A percentile compares a stretch with the other conserved stretches of the same genome.
Evolutionary conservation across 2,329 filamentous ascomycete species (phyloP).

Genomic region (Bipolaris cookei): DNA sequence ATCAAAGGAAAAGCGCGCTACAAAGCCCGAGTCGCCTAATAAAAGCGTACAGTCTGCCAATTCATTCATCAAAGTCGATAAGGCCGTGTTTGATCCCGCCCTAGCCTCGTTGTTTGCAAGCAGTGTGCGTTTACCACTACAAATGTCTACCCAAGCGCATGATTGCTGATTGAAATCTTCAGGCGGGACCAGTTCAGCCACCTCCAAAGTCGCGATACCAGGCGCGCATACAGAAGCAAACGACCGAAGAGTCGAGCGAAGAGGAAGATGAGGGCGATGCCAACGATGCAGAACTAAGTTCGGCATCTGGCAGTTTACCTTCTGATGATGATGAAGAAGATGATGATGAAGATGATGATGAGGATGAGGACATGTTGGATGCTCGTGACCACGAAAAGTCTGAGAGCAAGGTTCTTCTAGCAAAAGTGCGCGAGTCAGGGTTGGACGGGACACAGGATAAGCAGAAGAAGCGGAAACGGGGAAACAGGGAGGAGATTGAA

Average conservation of each 20-base stretch:
- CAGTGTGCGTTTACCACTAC: conserved; percentile 40
- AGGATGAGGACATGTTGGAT: conserved; percentile 41
- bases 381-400: conserved; percentile 30
- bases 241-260: conserved; percentile 46
- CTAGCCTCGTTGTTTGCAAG: conserved; percentile 57
- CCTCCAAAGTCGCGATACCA: conserved; percentile 52
- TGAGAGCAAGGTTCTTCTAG: conserved; percentile 33
- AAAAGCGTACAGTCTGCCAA: conserved; percentile 22
- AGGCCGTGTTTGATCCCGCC: conserved; percentile 51
- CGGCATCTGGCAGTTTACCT: conserved; percentile 16
- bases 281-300: conserved; percentile 30
- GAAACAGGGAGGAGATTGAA: conserved; percentile 70
- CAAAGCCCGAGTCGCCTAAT: conserved; percentile 19
- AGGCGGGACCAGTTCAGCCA: conserved; percentile 48
- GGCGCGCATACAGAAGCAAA: conserved; percentile 28
- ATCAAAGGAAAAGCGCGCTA: conserved; percentile 36
- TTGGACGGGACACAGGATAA: conserved; percentile 39
- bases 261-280: conserved; percentile 61
- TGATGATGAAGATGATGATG: conserved; percentile 34
- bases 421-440: conserved; percentile 34
- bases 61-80: conserved; percentile 35
- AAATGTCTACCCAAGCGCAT: background rate
- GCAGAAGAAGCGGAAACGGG: conserved; percentile 57
- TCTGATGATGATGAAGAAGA: conserved; percentile 29
- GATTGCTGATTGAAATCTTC: conserved; percentile 20